phyloP scores from a whole-genome alignment of 352 stramenopile species.

The Pythium chondricola region DNA sequence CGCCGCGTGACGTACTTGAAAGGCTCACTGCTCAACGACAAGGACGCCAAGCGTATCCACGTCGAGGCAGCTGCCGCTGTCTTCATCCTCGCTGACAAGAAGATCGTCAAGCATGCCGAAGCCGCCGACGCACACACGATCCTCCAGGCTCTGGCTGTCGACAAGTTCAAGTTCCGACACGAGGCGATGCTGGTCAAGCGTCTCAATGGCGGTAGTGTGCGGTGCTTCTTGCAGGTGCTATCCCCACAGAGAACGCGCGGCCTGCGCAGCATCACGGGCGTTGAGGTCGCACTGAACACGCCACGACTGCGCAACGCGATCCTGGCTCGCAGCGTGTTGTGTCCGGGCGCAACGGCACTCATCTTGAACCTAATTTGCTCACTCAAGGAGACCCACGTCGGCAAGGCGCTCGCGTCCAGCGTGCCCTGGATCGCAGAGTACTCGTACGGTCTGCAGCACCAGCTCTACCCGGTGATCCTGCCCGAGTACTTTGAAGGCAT shows the following conservation, averaged over 20 bases:
- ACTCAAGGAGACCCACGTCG: conserved; percentile 28
- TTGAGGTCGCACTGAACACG: conserved; percentile 45
- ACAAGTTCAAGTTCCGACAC: conserved; percentile 41
- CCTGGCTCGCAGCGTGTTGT: conserved; percentile 40
- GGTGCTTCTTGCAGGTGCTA: conserved; percentile 50
- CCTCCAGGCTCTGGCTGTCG: conserved; percentile 44
- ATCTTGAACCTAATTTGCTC: conserved; percentile 61
- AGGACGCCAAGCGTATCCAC: conserved; percentile 40
- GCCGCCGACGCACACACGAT: conserved; percentile 43
- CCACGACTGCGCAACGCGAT: conserved; percentile 39
- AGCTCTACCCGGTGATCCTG: conserved; percentile 44
- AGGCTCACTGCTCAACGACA: conserved; percentile 42
- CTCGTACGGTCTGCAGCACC: conserved; percentile 39
- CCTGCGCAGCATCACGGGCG: conserved; percentile 42
- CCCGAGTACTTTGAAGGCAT: conserved; percentile 34
- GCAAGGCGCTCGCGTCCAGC: conserved; percentile 25
- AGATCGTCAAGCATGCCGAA: conserved; percentile 33
- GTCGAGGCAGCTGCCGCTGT: conserved; percentile 39
- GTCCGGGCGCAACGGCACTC: conserved; percentile 39
- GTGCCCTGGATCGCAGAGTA: conserved; percentile 57
- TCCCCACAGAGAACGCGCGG: conserved; percentile 36
- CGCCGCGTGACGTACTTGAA: conserved; percentile 49
- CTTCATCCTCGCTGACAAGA: conserved; percentile 48
- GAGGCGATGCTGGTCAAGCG: conserved; percentile 14
- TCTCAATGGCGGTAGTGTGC: conserved; percentile 12